A percentile compares a stretch with the other conserved stretches of the same genome.
Conservation (phyloP, 108 stramenopile genomes). For the Nannochloropsis granulata region DNA sequence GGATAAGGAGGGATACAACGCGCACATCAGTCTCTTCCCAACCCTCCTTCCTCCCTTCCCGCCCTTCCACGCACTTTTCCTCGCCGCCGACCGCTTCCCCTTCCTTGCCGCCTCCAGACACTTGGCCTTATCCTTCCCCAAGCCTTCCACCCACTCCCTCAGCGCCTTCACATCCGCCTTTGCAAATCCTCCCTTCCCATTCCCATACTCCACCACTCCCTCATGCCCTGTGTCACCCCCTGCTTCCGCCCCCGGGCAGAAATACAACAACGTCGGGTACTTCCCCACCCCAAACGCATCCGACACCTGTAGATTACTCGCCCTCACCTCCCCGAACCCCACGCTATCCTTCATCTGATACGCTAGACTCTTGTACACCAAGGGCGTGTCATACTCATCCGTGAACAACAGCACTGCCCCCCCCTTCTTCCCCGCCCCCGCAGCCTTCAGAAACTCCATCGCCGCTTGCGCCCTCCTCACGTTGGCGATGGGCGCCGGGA, state of each 20-base stretch:
- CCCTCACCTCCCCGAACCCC: conserved; percentile 30
- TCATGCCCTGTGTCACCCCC: conserved; percentile 9
- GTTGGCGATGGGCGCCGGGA: not conserved
- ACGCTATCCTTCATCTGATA: conserved; percentile 8
- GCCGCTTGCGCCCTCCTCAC: not conserved
- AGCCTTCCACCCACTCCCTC: not conserved
- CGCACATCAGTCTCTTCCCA: not conserved
- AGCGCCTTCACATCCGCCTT: conserved; percentile 4
- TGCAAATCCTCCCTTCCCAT: not conserved
- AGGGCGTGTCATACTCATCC: conserved; percentile 24
- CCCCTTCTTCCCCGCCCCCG: not conserved
- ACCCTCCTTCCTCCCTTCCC: not conserved
- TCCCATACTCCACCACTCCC: not conserved
- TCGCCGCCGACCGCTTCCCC: not conserved
- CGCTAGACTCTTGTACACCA: conserved; percentile 23
- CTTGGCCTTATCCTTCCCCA: not conserved
- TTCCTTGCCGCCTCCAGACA: conserved; percentile 1
- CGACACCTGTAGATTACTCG: conserved; percentile 15
- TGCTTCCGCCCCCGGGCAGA: conserved; percentile 20
- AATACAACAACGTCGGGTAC: conserved; percentile 18
- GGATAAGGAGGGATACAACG: not conserved
- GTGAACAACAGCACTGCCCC: conserved; percentile 15
- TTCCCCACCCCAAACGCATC: conserved; percentile 3
- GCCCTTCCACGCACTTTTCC: not conserved
- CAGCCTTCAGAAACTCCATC: not conserved